Percentiles rank a stretch among this genome's conserved stretches.
Evolutionary conservation across 257 asterid genomes (phyloP).

Genomic region (Oldenlandia corymbosa): DNA sequence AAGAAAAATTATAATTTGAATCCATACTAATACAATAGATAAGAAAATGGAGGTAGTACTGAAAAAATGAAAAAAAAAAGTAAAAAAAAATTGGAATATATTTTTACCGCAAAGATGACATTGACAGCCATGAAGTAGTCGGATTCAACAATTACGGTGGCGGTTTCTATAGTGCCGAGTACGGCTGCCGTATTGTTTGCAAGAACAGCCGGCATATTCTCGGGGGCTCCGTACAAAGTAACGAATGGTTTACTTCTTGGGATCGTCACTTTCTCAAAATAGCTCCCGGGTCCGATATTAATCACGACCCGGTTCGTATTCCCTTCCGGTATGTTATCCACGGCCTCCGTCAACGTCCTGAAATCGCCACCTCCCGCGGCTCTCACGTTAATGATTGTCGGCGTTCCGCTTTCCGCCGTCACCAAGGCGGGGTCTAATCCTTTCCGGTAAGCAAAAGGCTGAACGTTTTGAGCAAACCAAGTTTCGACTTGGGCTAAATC

Average conservation of each 20-base stretch:
- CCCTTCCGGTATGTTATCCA: constrained; percentile 40
- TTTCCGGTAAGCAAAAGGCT: too few species aligned
- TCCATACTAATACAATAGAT: too few species aligned
- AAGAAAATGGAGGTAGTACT: too few species aligned
- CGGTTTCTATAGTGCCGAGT: constrained; percentile 56
- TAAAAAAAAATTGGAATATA: too few species aligned
- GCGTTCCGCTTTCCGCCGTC: too few species aligned
- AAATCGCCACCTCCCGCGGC: too few species aligned
- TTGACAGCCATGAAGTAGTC: constrained; percentile 59
- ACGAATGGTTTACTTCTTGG: constrained; percentile 37
- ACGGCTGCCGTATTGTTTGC: constrained; percentile 43
- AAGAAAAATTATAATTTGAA: too few species aligned
- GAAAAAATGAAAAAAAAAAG: too few species aligned
- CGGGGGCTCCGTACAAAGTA: constrained; percentile 59
- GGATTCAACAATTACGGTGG: constrained; percentile 43
- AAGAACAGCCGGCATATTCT: constrained; percentile 32
- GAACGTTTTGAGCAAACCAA: too few species aligned
- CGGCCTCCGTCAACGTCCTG: constrained; percentile 53
- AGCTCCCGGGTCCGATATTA: constrained; percentile 57
- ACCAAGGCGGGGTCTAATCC: too few species aligned
- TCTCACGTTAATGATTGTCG: too few species aligned
- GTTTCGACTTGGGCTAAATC: too few species aligned
- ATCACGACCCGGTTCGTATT: constrained; percentile 47
- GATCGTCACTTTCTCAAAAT: constrained; percentile 47
- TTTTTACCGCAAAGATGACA: constrained; percentile 59